Percentiles rank a stretch among this genome's conserved stretches.
These are phyloP conservation scores for Phylloporus sp. DNA, from an alignment of 1,284 basidiomycete species.

Conservation along the genomic window DNA sequence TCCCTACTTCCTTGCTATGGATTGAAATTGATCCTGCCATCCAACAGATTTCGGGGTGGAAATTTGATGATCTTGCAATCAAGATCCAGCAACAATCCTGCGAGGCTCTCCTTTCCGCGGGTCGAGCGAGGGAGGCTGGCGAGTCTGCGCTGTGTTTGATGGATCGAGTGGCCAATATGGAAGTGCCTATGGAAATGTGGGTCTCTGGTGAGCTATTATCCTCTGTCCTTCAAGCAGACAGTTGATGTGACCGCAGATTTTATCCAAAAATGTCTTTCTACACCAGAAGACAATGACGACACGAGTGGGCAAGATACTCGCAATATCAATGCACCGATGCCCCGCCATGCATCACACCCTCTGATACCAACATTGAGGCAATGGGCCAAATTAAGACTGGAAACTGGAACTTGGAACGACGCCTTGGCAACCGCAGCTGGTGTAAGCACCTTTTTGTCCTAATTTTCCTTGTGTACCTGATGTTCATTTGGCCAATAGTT, in stretches of 20 bases:
- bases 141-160: neutral
- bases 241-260: neutral
- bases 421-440: neutral
- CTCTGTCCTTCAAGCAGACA: accelerated
- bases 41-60: constrained; percentile 18
- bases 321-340: no score
- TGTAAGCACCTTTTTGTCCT: neutral
- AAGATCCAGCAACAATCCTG: no score
- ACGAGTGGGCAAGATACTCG: neutral
- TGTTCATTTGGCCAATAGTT: neutral
- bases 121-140: no score
- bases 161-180: neutral
- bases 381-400: constrained; percentile 1
- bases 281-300: accelerated
- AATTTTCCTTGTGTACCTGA: neutral
- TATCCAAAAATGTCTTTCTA: constrained; percentile 7
- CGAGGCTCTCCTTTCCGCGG: no score
- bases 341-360: neutral
- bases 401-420: constrained; percentile 7
- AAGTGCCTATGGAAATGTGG: neutral
- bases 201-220: neutral
- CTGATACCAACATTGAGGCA: neutral
- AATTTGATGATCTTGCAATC: constrained; percentile 14
- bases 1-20: neutral
- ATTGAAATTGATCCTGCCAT: neutral